These are phyloP conservation scores for Jacaranda mimosifolia DNA, from an alignment of 257 asterid genomes.

Conservation along the genomic window DNA sequence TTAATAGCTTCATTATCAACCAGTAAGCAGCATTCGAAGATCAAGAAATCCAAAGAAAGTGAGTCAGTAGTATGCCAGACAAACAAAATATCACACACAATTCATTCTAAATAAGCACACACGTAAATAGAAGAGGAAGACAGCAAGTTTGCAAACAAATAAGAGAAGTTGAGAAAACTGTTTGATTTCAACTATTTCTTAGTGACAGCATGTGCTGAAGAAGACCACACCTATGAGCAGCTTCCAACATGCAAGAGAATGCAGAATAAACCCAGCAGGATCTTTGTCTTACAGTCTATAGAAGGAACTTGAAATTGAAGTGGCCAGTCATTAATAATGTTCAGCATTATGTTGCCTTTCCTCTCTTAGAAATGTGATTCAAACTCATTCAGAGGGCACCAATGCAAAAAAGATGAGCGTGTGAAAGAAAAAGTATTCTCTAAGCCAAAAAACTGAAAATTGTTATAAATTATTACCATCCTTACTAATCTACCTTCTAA, in stretches of 20 bases:
- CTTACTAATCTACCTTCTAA: background rate
- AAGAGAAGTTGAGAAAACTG: background rate
- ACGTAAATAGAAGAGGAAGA: background rate
- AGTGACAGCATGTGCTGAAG: background rate
- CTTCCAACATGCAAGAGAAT: constrained; percentile 1
- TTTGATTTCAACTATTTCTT: background rate
- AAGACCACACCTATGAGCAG: background rate
- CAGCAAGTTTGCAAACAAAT: background rate
- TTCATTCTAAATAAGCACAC: no score
- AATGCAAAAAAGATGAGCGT: background rate
- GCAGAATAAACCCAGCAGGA: background rate
- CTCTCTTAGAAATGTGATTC: background rate
- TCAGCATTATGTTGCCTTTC: background rate
- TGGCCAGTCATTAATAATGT: background rate
- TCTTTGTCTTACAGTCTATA: background rate
- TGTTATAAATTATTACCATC: background rate
- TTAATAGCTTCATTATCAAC: no score
- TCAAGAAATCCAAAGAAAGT: background rate
- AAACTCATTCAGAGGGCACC: background rate
- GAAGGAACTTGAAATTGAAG: background rate
- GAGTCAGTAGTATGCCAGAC: background rate
- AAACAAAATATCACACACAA: background rate
- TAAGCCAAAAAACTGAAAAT: background rate
- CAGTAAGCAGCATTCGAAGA: no score
- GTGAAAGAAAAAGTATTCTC: background rate